Conservation (phyloP, 2,329 filamentous ascomycete genomes). For the Sporothrix pseudoabietina region DNA sequence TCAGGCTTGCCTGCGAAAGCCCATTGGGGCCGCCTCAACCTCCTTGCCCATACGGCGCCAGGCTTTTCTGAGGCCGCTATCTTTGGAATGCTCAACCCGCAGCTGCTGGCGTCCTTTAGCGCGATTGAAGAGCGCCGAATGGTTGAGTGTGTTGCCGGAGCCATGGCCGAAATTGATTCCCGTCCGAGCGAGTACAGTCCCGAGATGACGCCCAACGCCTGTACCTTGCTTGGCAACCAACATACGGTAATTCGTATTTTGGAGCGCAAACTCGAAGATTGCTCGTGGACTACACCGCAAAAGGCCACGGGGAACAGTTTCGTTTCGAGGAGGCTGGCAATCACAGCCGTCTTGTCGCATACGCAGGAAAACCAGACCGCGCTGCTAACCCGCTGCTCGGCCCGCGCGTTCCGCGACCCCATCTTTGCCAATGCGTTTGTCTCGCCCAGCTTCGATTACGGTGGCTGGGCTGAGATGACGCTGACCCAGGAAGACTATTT, state of each 20-base stretch:
- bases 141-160: not conserved
- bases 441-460: not conserved
- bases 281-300: not conserved
- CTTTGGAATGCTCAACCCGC: conserved; percentile 37
- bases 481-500: not conserved
- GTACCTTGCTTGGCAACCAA: not conserved
- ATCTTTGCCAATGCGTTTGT: conserved; percentile 8
- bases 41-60: not conserved
- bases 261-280: conserved; percentile 20
- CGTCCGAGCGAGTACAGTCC: not conserved
- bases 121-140: not conserved
- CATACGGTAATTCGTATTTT: not conserved
- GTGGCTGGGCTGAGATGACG: not conserved
- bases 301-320: not conserved
- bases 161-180: not conserved
- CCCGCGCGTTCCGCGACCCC: conserved; percentile 11
- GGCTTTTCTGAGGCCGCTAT: conserved; percentile 42
- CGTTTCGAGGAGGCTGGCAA: not conserved
- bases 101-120: conserved; percentile 24
- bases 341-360: not conserved
- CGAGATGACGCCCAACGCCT: not conserved
- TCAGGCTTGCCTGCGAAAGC: conserved; percentile 35
- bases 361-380: not conserved
- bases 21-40: conserved; percentile 39
- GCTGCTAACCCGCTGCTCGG: not conserved